Conservation (phyloP, 1,139 yeast species). For the Yamadazyma sp. region DNA sequence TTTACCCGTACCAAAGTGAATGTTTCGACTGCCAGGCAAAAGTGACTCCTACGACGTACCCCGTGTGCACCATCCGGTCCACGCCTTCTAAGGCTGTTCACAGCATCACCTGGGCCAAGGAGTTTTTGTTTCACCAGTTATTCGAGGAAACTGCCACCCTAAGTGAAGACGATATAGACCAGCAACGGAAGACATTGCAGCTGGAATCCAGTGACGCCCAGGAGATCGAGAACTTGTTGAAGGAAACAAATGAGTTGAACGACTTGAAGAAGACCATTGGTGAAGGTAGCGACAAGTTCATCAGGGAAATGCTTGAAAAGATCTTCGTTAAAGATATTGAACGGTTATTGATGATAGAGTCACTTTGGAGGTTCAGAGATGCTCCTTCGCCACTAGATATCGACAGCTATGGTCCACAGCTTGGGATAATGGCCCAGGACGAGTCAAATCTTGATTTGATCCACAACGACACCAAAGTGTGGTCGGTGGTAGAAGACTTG, state of each 20-base stretch:
- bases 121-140: conserved; percentile 77
- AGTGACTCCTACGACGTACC: conserved; percentile 85
- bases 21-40: conserved; percentile 92
- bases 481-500: conserved; percentile 67
- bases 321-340: conserved; percentile 72
- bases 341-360: conserved; percentile 66
- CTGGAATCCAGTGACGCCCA: conserved; percentile 55
- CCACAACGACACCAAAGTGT: conserved; percentile 57
- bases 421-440: conserved; percentile 16
- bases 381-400: conserved; percentile 65
- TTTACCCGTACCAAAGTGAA: conserved; percentile 77
- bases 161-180: conserved; percentile 26
- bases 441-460: conserved; percentile 21
- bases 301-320: conserved; percentile 47
- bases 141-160: conserved; percentile 57
- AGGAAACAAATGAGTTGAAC: conserved; percentile 75
- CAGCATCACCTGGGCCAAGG: conserved; percentile 97
- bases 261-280: conserved; percentile 54
- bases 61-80: conserved; percentile 95
- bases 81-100: conserved; percentile 97
- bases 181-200: conserved; percentile 38
- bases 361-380: conserved; percentile 73
- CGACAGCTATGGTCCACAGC: conserved; percentile 16
- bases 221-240: conserved; percentile 67
- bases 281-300: conserved; percentile 31